Evolutionary conservation across 805 yeast genomes (phyloP), one percentile per base, ranked within the genome.

Genomic region (Candida tammaniensis): DNA sequence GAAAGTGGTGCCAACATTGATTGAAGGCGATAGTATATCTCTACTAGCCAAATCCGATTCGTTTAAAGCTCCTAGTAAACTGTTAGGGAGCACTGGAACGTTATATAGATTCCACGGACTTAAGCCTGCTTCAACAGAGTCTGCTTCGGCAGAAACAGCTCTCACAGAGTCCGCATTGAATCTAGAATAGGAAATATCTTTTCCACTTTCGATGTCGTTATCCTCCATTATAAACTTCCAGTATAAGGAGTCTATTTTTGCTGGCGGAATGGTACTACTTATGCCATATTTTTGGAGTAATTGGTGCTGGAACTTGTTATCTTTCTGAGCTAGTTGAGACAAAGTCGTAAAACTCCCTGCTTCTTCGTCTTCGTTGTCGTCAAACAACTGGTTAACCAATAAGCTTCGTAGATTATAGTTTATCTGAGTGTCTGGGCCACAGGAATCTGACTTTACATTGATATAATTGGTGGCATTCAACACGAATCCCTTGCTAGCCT

Each of bases 91-190:
- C 5, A 70, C 44, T 2, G 85, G 74, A 2, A 81, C 19, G 48
- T 78, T 78, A 38, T 73, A 69, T 30, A 80, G 51, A 42, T 79
- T 78, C 83, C 86, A 82, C 0, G 77, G 75, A 35, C 61, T 53
- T 30, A 63, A 47, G 2, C 61, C 39, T 5, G 39, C 18, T 7
- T 21, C 14, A 4, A 32, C 6, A n/a, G n/a, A n/a, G n/a, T n/a
- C n/a, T n/a, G n/a, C n/a, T n/a, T n/a, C n/a, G n/a, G n/a, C n/a
- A n/a, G n/a, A n/a, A n/a, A n/a, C n/a, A n/a, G n/a, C n/a, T 10
- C 17, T 25, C 28, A 13, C 15, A n/a, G 17, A 22, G 4, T 21
- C 33, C 12, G 19, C 4, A 11, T 20, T 10, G 11, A 21, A 20
- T 6, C 15, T 26, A 3, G 10, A 6, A 21, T 27, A 26, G 5